Conservation (phyloP, 2,329 filamentous ascomycete genomes). For the Raffaelea deltoideospora region DNA sequence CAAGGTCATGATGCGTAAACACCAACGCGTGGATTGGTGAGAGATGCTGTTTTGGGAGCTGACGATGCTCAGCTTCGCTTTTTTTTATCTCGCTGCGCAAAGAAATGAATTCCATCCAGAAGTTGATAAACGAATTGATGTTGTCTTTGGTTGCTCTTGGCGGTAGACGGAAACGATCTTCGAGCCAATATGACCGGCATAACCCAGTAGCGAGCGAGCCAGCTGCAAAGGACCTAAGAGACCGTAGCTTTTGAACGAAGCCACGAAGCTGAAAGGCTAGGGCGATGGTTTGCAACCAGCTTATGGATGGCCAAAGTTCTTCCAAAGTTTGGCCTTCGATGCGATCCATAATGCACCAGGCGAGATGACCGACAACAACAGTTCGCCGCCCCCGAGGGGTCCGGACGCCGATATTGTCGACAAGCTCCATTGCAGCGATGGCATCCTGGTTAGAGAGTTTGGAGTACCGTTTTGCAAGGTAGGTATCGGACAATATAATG, state of each 20-base stretch:
- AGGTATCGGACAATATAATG: too few species aligned
- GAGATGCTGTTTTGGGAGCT: conserved; percentile 3
- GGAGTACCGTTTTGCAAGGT: too few species aligned
- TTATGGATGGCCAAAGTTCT: conserved; percentile 3
- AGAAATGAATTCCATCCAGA: conserved; percentile 3
- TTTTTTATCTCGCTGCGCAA: conserved; percentile 2
- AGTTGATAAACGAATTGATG: conserved; percentile 2
- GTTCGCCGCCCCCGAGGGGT: conserved; percentile 1
- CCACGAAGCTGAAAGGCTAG: conserved; percentile 4
- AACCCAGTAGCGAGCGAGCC: conserved; percentile 4
- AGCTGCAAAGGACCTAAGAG: conserved; percentile 2
- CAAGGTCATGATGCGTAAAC: conserved; percentile 5
- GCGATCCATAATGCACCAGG: conserved; percentile 4
- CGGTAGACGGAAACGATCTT: conserved; percentile 4
- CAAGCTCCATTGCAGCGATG: conserved; percentile 4
- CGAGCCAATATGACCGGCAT: conserved; percentile 6
- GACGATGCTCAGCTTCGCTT: conserved; percentile 2
- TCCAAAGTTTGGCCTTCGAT: conserved; percentile 3
- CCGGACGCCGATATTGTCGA: conserved; percentile 2
- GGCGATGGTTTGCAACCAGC: conserved; percentile 3
- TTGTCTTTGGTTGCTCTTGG: conserved; percentile 3
- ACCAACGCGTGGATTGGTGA: conserved; percentile 3
- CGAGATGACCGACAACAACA: conserved; percentile 1
- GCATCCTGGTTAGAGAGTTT: too few species aligned
- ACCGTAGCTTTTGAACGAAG: conserved; percentile 3